These are phyloP conservation scores for Liquidambar formosana DNA, from an alignment of 164 flowering plant genomes.

Conservation along the genomic window DNA sequence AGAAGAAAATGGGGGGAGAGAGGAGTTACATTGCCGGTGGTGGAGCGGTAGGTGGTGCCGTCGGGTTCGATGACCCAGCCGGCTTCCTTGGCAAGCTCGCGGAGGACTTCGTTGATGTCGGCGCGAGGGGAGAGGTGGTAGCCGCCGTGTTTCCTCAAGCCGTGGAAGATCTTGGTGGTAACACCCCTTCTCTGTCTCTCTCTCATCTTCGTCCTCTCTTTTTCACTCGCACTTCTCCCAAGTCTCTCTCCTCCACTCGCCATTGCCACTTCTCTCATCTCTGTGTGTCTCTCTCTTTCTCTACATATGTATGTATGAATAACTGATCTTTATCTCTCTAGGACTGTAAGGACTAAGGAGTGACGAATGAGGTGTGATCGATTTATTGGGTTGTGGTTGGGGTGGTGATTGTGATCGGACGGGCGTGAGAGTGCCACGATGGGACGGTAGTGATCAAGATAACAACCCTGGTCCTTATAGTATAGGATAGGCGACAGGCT, in stretches of 20 bases:
- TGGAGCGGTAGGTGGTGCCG: conserved; percentile 61
- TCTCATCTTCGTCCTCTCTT: conserved; percentile 52
- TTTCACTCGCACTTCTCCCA: conserved; percentile 40
- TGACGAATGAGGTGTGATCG: no score
- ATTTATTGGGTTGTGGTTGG: no score
- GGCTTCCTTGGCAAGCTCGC: conserved; percentile 49
- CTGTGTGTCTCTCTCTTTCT: no score
- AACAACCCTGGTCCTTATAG: no score
- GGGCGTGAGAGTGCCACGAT: no score
- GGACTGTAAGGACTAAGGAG: no score
- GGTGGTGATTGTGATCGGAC: no score
- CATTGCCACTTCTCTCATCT: no score
- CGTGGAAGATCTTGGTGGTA: conserved; percentile 55
- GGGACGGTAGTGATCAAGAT: no score
- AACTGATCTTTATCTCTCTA: no score
- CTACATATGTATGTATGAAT: no score
- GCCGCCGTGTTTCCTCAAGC: conserved; percentile 52
- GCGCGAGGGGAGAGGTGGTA: conserved; percentile 50
- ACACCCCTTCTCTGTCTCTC: conserved; percentile 58
- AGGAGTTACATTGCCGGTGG: not conserved
- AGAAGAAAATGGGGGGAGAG: not conserved
- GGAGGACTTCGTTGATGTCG: conserved; percentile 66
- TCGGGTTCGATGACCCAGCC: conserved; percentile 60
- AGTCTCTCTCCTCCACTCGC: not conserved
- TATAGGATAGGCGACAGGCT: no score